Evolutionary conservation across 306 rosid genomes (phyloP).

Genomic region (Trifolium dubium): DNA sequence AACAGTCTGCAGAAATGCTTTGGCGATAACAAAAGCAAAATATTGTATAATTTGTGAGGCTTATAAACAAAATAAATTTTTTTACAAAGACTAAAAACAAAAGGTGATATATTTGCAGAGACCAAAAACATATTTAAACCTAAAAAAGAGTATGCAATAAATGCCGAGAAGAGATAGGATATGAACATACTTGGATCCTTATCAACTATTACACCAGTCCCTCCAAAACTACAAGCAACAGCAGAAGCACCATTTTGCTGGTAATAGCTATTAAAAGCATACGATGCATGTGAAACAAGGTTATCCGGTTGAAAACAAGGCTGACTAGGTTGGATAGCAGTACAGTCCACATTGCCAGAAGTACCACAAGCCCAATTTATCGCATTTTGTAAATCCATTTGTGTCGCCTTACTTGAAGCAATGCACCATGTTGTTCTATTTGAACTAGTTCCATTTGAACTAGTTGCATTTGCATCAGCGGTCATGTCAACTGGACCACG

Average conservation of each 20-base stretch:
- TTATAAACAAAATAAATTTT: too few species aligned
- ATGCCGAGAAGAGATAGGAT: conserved; percentile 5
- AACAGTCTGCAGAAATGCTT: neutral
- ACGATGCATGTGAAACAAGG: conserved; percentile 82
- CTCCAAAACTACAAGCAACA: conserved; percentile 94
- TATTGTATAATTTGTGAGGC: too few species aligned
- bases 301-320: conserved; percentile 95
- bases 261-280: conserved; percentile 85
- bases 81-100: too few species aligned
- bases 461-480: conserved; percentile 54
- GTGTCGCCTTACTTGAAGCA: conserved; percentile 82
- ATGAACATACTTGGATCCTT: conserved; percentile 88
- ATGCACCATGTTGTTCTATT: conserved; percentile 92
- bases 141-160: neutral
- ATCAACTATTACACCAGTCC: conserved; percentile 77
- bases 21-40: too few species aligned
- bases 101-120: too few species aligned
- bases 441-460: conserved; percentile 59
- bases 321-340: conserved; percentile 91
- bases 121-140: neutral
- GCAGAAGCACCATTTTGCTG: conserved; percentile 96
- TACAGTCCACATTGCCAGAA: conserved; percentile 92
- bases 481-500: conserved; percentile 66
- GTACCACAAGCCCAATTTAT: conserved; percentile 97
- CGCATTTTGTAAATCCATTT: conserved; percentile 87